Base-by-base conservation (phyloP, 768 basidiomycete genomes). In the Cystoderma amianthinum region DNA sequence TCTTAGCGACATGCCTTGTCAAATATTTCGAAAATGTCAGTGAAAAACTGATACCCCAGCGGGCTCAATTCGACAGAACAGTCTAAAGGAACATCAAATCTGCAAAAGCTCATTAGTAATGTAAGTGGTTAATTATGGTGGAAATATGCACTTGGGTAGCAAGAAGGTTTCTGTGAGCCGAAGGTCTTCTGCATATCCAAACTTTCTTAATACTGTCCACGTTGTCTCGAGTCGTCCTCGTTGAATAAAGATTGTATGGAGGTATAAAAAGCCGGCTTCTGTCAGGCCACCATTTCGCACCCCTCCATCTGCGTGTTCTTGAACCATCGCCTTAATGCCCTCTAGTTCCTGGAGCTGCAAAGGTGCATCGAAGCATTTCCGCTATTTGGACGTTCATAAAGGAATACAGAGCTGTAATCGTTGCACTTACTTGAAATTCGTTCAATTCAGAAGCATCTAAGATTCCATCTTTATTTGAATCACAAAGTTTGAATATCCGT, bases 161-260 rank as follows among this genome's bases (percentile, higher is more conserved):
- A 99, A 66, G 63, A 94, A 96, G 5, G 77, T 72, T 57, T 97
- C 95, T 18, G 84, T 85, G 47, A 99, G 65, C 51, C 83, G 80
- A 48, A 99, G 62, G 54, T 97, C 94, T 59, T 97, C 95, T 11
- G 85, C 95, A 55, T 99, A 99, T 3, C 95, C 95, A 58, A 96
- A 97, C 56, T 81, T 90, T 46, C 94, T 71, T 49, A 99, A 71
- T 4, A 95, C 92, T 5, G 91, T 94, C 95, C 95, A 99, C 1
- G 95, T 98, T 19, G 95, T 98, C 61, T 99, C 95, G 47, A 95
- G 71, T 36, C 95, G 76, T 16, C 95, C 95, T 32, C 85, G 81
- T 63, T 95, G 95, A 42, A 99, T 96, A 64, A 99, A 99, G 49
- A 82, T 88, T 2, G 95, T 97, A 59, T 97, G 92, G 10, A 99